A percentile compares a stretch with the other conserved stretches of the same genome.
phyloP scores from a whole-genome alignment of 2,329 filamentous ascomycete species.

The Cercospora zeina region DNA sequence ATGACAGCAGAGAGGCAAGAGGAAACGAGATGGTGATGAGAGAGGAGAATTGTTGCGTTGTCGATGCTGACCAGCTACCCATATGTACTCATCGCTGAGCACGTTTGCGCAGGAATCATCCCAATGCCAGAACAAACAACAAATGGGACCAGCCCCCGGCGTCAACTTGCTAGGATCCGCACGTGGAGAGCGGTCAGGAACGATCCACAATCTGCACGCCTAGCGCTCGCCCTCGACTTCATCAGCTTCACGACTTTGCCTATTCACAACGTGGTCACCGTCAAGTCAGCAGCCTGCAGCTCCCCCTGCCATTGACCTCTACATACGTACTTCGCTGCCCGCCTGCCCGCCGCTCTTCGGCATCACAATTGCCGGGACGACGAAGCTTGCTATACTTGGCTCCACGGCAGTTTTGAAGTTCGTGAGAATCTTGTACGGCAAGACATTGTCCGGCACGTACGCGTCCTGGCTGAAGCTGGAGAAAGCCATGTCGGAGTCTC shows the following conservation, averaged over 20 bases:
- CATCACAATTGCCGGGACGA: conserved; percentile 1
- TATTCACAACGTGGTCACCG: background rate
- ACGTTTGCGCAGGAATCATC: conserved; percentile 4
- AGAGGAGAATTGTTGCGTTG: background rate
- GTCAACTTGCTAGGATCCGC: background rate
- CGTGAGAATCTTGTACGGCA: background rate
- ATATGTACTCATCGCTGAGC: conserved; percentile 1
- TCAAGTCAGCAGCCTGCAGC: background rate
- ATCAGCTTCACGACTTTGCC: conserved; percentile 3
- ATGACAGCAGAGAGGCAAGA: too few relatives aligned
- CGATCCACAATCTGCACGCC: background rate
- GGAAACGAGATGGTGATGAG: background rate
- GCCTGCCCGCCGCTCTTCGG: background rate
- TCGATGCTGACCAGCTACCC: background rate
- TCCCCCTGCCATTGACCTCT: conserved; percentile 1
- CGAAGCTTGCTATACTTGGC: conserved; percentile 1
- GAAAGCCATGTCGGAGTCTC: conserved; percentile 22
- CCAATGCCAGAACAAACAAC: background rate
- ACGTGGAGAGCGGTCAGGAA: background rate
- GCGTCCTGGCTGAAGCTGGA: conserved; percentile 16
- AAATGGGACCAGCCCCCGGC: background rate
- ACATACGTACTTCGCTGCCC: conserved; percentile 4
- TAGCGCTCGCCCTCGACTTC: background rate
- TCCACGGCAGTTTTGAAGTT: background rate
- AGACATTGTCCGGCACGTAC: conserved; percentile 16